Base-by-base conservation (phyloP, 1,284 basidiomycete species). In the Vanrija pseudolonga region DNA sequence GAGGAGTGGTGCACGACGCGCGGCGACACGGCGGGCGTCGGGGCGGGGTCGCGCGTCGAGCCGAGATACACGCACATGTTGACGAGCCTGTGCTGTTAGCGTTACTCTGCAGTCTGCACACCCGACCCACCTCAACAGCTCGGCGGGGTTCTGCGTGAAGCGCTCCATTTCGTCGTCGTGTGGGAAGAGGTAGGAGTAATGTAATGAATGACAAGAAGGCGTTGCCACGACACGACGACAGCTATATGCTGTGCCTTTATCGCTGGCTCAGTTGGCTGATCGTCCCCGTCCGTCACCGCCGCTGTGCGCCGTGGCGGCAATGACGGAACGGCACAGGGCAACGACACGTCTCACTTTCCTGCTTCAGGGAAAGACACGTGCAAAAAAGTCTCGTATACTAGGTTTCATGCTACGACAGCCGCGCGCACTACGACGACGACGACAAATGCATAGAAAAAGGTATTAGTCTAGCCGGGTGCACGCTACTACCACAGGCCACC, bases 101-200 rank as follows among this genome's bases (percentile, higher is more conserved):
- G 12, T 38, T 4, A 5, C 39, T 15, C 12, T 4, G 6, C n/a
- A n/a, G n/a, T n/a, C 32, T 11, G 18, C 26, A 4, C 23, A 23
- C 7, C 7, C n/a, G n/a, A 59, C 73, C 45, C 43, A 72, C 73
- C 74, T 57, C 41, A 76, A 54, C 9, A 75, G 64, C 65, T 76
- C 74, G 24, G 72, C 66, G 7, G 74, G 74, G 54, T 76, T 74
- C 47, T 75, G 71, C 7, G 57, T 68, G 57, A 75, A 59, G 24
- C 72, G 53, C 18, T 76, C 72, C 72, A 76, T 75, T 32, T 36
- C 51, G 24, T n/a, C 28, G 49, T 40, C 5, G 39, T 40, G 9
- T n/a, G n/a, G 17, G 17, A 4, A 6, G 14, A 3, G 6, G 38
- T 3, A n/a, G 18, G 38, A 40, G 39, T 3, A 20, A 18, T 18